Evolutionary conservation across 2,329 filamentous ascomycete species (phyloP).

Genomic region (Penicillium sp.): DNA sequence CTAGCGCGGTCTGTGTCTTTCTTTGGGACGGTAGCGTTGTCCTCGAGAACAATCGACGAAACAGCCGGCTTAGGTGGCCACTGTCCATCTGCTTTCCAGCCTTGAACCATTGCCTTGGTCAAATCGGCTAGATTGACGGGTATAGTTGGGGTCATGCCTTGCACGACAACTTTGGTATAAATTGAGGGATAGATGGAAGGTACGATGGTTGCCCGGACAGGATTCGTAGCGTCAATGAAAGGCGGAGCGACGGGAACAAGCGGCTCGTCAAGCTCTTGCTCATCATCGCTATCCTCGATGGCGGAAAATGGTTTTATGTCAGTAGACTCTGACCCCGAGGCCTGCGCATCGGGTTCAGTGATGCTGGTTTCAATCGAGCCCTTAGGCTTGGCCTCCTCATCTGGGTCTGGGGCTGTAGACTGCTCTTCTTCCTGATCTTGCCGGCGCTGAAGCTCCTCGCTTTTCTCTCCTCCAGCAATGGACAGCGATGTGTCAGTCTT

Average conservation of each 20-base stretch:
- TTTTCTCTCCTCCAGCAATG: conserved; percentile 21
- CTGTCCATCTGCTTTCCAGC: conserved; percentile 90
- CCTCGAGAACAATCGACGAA: conserved; percentile 30
- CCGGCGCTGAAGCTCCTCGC: conserved; percentile 10
- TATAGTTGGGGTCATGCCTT: conserved; percentile 75
- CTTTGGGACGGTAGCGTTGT: conserved; percentile 28
- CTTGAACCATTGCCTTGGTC: conserved; percentile 74
- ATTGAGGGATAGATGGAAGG: conserved; percentile 73
- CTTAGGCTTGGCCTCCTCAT: conserved; percentile 24
- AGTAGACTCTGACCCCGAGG: conserved; percentile 42
- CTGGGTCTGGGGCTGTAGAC: conserved; percentile 18
- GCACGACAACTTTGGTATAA: conserved; percentile 82
- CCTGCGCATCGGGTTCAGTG: conserved; percentile 32
- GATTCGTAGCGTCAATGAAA: conserved; percentile 69
- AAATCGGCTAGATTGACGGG: conserved; percentile 85
- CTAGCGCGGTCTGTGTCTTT: conserved; percentile 10
- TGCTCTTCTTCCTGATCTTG: conserved; percentile 24
- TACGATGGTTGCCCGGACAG: conserved; percentile 73
- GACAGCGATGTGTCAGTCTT: conserved; percentile 24
- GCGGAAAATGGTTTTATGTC: conserved; percentile 23
- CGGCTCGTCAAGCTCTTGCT: conserved; percentile 50
- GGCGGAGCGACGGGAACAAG: conserved; percentile 71
- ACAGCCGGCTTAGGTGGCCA: conserved; percentile 70
- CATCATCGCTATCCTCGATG: conserved; percentile 11
- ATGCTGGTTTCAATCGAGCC: conserved; percentile 27